Conservation (phyloP, 176 grass and related monocot species). For the Cenchrus americanus region DNA sequence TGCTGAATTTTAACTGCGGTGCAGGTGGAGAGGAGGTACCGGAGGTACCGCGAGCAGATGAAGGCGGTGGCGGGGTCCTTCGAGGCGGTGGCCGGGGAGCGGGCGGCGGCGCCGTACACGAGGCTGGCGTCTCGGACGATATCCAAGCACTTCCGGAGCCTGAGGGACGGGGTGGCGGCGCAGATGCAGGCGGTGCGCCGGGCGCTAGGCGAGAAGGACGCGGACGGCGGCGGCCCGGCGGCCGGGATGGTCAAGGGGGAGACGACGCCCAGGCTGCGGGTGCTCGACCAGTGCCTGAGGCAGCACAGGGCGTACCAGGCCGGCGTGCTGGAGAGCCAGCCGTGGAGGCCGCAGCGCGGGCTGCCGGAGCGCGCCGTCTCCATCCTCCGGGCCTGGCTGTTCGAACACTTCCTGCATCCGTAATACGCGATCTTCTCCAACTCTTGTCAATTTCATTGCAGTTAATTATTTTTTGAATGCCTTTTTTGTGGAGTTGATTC, state of each 20-base stretch:
- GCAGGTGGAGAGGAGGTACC: constrained; percentile 87
- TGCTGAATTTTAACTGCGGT: neutral
- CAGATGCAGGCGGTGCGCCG: constrained; percentile 59
- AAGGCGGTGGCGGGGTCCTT: constrained; percentile 64
- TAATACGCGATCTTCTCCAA: constrained; percentile 40
- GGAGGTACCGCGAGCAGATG: constrained; percentile 82
- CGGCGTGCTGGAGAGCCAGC: constrained; percentile 67
- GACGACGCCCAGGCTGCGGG: constrained; percentile 65
- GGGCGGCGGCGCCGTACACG: constrained; percentile 62
- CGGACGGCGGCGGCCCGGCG: neutral
- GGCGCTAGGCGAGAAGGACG: constrained; percentile 72
- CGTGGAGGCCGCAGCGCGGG: constrained; percentile 86
- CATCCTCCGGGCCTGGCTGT: constrained; percentile 79
- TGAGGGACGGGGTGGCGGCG: constrained; percentile 70
- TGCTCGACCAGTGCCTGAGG: constrained; percentile 79
- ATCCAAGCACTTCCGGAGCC: constrained; percentile 72
- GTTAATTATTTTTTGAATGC: neutral
- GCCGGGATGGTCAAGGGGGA: constrained; percentile 53
- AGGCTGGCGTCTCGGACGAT: constrained; percentile 74
- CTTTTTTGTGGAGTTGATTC: neutral
- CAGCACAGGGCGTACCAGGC: constrained; percentile 75
- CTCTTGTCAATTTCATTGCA: neutral
- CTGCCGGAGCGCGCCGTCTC: constrained; percentile 84
- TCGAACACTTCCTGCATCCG: constrained; percentile 94
- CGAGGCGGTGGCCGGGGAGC: constrained; percentile 75